Base-by-base conservation (phyloP, 371 early-diverging fungal genomes). In the Mortierella sp. region DNA sequence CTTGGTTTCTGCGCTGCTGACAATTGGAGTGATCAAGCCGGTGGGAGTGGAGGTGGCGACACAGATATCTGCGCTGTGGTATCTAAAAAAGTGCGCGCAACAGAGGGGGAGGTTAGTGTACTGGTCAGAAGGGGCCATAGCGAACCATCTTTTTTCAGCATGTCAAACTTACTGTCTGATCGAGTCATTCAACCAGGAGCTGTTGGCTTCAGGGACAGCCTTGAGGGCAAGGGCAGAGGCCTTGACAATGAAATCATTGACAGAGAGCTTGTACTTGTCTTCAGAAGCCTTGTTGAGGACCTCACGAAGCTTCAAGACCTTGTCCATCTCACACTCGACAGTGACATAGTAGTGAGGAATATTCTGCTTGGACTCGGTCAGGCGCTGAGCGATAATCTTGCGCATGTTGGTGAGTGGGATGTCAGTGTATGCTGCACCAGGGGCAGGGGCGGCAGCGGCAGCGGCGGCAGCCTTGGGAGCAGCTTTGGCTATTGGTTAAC, bases 201-300 rank as follows among this genome's bases (percentile, higher is more conserved):
- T 87, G 90, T 99, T 99, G 72, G 96, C 96, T 60, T 94, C 97
- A 29, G 99, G 98, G 10, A 97, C 95, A 71, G 91, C 93, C 81
- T 89, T 90, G 60, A 99, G 86, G 16, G 97, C 93, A 52, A 94
- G 86, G 49, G 93, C 92, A 43, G 96, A 87, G 0, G 99, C 97
- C 91, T 98, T 98, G 89, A 97, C 89, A 40, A 98, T 89, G 78
- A 99, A 98, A 83, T 99, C 99, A 80, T 99, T 99, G 81, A 99
- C 94, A 19, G 98, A 96, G 41, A 98, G 83, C 89, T 97, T 98
- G 90, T 90, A 96, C 77, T 93, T 88, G 57, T 94, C 97, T 63
- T 94, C 89, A 31, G 88, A 80, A 27, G 92, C 84, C 66, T 86
- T 87, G 89, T 98, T 98, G 57, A 98, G 86, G 17, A 90, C 91